Base-by-base conservation (phyloP, 2,329 filamentous ascomycete genomes). In the Nemania sp. region DNA sequence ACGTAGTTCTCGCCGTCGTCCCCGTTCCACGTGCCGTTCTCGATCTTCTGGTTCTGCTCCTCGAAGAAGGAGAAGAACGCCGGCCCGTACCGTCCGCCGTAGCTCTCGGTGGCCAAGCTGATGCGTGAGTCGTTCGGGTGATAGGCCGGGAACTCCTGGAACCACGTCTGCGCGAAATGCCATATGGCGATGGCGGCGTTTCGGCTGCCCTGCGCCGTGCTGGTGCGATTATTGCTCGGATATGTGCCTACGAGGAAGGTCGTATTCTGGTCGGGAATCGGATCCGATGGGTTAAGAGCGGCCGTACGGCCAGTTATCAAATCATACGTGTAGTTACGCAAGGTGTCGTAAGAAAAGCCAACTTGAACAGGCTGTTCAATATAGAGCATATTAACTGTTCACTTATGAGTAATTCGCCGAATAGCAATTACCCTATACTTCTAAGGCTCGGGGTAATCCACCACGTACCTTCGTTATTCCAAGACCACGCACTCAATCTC, bases 111-210 rank as follows among this genome's bases (percentile, higher is more conserved):
- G 21, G 71, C 70, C 10, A 75, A 65, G 29, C 68, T 73, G 59
- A 86, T 81, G 9, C 82, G 80, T 10, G 87, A 81, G 72, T 88
- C 84, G 51, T 84, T 83, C 5, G 84, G 84, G 67, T 78, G 74
- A 71, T 86, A 85, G 52, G 79, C 76, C 0, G 83, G 82, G 59
- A 86, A 86, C 57, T 79, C 76, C 11, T 76, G 78, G 66, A 88
- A 70, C 76, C 83, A 86, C 7, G 76, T 79, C 69, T 87, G 83
- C n/a, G 85, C 73, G 64, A 87, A 86, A 67, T 87, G 83, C 85
- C 85, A 88, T 3, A 83, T 74, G 6, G 84, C 80, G 59, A 77
- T 77, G n/a, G 82, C 82, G 2, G 81, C 81, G 51, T 80, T 78
- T 13, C 75, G 72, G 9, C 80, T 81, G 1, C 78, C 81, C 58